Evolutionary conservation across 352 stramenopile genomes (phyloP).

Genomic region (Aphanomyces astaci): DNA sequence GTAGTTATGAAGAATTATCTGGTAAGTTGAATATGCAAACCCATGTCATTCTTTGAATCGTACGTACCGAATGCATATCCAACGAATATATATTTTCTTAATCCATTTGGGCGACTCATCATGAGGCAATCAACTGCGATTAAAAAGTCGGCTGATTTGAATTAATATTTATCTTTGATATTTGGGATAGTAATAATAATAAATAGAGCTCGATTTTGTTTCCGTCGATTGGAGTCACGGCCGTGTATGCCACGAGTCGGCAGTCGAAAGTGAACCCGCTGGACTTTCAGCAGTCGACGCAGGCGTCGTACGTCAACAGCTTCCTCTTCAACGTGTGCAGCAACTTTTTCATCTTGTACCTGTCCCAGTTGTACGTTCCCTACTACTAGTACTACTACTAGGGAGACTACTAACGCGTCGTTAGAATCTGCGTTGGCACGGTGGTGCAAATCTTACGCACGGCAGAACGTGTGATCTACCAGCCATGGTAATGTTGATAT

Average conservation of each 20-base stretch:
- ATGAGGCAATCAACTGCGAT: no score
- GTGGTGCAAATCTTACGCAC: conserved; percentile 59
- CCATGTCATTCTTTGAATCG: no score
- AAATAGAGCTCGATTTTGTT: conserved; percentile 64
- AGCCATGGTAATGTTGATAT: conserved; percentile 38
- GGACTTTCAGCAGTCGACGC: neutral
- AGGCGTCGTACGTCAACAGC: conserved; percentile 50
- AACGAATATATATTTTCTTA: no score
- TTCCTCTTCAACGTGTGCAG: conserved; percentile 77
- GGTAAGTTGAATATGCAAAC: no score
- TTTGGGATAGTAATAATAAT: no score
- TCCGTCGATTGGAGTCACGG: conserved; percentile 65
- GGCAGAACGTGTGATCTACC: conserved; percentile 43
- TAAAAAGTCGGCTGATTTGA: no score
- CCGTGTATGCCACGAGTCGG: conserved; percentile 46
- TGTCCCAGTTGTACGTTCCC: conserved; percentile 37
- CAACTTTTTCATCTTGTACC: conserved; percentile 78
- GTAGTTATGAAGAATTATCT: no score
- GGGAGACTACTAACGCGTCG: neutral
- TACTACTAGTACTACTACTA: no score
- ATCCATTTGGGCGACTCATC: no score
- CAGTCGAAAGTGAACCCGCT: neutral
- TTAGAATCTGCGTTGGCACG: conserved; percentile 49
- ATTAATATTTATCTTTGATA: neutral
- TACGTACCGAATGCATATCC: no score